Base-by-base conservation (phyloP, 2,329 filamentous ascomycete genomes). In the Coniochaeta hoffmannii region DNA sequence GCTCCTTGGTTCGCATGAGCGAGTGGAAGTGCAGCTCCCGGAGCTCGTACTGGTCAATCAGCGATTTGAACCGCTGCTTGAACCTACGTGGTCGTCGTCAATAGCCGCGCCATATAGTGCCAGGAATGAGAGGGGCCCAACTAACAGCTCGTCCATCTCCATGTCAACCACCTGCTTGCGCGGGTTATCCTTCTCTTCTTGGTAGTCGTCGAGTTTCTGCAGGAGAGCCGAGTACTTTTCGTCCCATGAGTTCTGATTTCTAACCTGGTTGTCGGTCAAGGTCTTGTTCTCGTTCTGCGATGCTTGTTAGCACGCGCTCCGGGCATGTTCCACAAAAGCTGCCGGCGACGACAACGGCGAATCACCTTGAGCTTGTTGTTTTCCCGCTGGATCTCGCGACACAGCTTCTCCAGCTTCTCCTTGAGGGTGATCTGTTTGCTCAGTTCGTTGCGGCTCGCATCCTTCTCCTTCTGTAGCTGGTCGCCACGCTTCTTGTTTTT, bases 401-500 rank as follows among this genome's bases (percentile, higher is more conserved):
- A 97, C 31, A 99, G 78, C 69, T 97, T 99, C 73, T 99, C 94
- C 49, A 99, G 77, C 73, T 97, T 97, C 70, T 97, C 92, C 71
- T 96, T 97, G 68, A 97, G 83, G 1, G 87, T 88, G 19, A 89
- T 86, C 22, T 92, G 93, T 73, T 96, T 96, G 73, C 85, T 93
- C 55, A 96, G 78, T 69, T 99, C 94, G 50, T 87, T 88, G 64
- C 91, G 85, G 56, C 88, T 88, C 62, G 89, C 86, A 68, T 99
- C 94, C 70, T 96, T 95, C 66, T 99, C 94, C 70, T 97, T 99
- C 71, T 99, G 94, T 55, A 99, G 73, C 66, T 90, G 88, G 69
- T 99, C 94, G 26, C 89, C 90, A 24, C 91, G 87, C 71, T 97
- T 96, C 78, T 97, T 97, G 65, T 93, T 94, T 73, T 96, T 97